These are phyloP conservation scores for Blastomyces parvus DNA, from an alignment of 2,329 filamentous ascomycete genomes.

Conservation along the genomic window DNA sequence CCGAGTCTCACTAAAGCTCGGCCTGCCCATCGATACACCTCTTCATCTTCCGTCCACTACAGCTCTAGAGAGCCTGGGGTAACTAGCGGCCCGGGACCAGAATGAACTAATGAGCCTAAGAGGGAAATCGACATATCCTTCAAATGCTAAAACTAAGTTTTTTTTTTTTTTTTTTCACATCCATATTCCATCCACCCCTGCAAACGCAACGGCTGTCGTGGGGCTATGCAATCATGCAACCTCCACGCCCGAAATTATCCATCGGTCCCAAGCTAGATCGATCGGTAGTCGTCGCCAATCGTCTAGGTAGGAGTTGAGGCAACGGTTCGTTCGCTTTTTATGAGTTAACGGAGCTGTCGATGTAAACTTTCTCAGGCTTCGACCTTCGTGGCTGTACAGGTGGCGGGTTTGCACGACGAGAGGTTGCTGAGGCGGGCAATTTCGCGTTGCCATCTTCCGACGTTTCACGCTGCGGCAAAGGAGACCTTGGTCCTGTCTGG, in stretches of 20 bases:
- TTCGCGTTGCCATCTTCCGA: background rate
- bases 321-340: background rate
- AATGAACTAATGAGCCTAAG: too few species aligned
- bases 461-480: background rate
- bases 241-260: slow-evolving; percentile 21
- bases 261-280: background rate
- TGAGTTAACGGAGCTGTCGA: background rate
- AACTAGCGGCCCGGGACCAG: too few species aligned
- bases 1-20: background rate
- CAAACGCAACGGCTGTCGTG: slow-evolving; percentile 25
- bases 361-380: background rate
- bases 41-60: background rate
- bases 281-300: background rate
- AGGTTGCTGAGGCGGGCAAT: background rate
- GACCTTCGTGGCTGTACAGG: slow-evolving; percentile 6
- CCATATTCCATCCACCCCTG: background rate
- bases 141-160: background rate
- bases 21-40: background rate
- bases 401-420: background rate
- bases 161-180: background rate
- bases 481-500: background rate
- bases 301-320: slow-evolving; percentile 4
- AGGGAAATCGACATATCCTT: background rate
- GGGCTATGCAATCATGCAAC: slow-evolving; percentile 18
- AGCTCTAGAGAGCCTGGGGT: too few species aligned